Evolutionary conservation across 106 monocot species (phyloP), one percentile per base, ranked within the genome.

Genomic region (Acorus calamus): DNA sequence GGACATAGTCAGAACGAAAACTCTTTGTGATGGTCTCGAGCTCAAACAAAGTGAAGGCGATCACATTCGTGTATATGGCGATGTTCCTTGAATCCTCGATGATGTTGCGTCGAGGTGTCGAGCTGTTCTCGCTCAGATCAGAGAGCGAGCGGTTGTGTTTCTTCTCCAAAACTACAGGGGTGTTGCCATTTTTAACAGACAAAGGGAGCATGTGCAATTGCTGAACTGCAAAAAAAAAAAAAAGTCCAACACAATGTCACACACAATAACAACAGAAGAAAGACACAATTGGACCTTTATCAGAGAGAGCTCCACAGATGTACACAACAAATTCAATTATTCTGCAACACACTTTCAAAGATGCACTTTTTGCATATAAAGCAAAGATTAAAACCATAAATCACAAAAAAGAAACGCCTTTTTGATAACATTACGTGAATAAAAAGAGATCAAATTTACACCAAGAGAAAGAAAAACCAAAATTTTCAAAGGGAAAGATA

Each of bases 1-100:
- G 73, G 14, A 74, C 46, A 42, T 74, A 66, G 54, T 74, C 73
- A 1, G 73, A 59, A n/a, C 73, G 65, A 53, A 74, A 74, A 53
- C 66, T 65, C 66, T 74, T 74, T 44, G 73, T 74, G 41, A 73
- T 73, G 10, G 72, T 73, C 52, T 73, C 72, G 9, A 73, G 58
- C 65, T 73, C 72, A 45, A 73, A 73, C 43, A 73, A 65, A 12
- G 72, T 65, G 72, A 73, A 73, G 50, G 72, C 64, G 46, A 73
- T 73, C 11, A 65, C 48, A 65, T 65, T 73, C 9, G 72, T 65
- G 49, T 73, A 73, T 4, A 73, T 65, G 12, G 57, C 11, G 51
- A 73, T 73, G 58, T 73, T 73, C 56, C 65, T 65, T 13, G 72
- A 64, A 11, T 73, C 64, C 11, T 73, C 72, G n/a, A 73, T 49